Conservation (phyloP, 257 asterid species). For the Penstemon newberryi region DNA sequence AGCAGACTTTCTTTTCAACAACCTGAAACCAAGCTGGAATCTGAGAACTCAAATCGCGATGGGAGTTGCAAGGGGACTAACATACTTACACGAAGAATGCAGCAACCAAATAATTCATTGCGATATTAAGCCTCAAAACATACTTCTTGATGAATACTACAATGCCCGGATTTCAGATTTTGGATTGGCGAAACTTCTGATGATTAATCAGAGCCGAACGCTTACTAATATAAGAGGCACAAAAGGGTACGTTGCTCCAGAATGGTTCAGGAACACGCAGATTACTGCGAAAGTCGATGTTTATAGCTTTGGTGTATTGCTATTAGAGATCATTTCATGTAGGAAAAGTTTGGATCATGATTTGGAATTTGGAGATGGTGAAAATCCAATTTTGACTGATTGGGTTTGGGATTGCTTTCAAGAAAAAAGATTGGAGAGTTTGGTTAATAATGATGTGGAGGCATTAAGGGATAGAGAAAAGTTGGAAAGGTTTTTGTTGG, state of each 20-base stretch:
- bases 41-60: conserved; percentile 44
- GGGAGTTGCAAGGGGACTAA: conserved; percentile 51
- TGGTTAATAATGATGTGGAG: conserved; percentile 50
- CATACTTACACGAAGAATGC: conserved; percentile 55
- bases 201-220: conserved; percentile 46
- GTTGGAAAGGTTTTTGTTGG: conserved; percentile 46
- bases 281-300: conserved; percentile 52
- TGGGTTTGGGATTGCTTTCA: conserved; percentile 45
- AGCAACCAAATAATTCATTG: conserved; percentile 54
- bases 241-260: conserved; percentile 66
- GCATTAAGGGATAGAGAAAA: conserved; percentile 33
- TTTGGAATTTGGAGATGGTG: conserved; percentile 29
- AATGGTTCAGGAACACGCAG: conserved; percentile 54
- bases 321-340: conserved; percentile 50
- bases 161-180: conserved; percentile 57
- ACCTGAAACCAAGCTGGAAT: conserved; percentile 47
- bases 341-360: conserved; percentile 30
- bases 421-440: conserved; percentile 12
- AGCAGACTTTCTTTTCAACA: conserved; percentile 42
- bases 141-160: conserved; percentile 49
- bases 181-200: conserved; percentile 54
- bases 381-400: conserved; percentile 26
- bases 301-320: conserved; percentile 58
- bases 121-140: conserved; percentile 63
- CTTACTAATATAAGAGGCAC: conserved; percentile 49